Base-by-base conservation (phyloP, 2,329 filamentous ascomycete genomes). In the Arthrobotrys sinensis region DNA sequence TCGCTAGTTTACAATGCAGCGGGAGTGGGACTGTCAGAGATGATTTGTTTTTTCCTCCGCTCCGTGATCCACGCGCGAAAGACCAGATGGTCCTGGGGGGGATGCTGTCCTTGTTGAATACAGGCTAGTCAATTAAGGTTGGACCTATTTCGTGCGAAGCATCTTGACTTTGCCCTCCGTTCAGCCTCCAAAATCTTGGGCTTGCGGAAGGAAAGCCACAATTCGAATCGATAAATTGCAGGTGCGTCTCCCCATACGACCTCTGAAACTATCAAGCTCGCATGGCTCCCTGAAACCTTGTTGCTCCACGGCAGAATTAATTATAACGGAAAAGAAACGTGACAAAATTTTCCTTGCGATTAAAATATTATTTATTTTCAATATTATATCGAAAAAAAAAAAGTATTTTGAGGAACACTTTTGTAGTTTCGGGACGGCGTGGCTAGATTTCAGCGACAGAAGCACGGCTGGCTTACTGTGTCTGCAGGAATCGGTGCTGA, bases 211-310 rank as follows among this genome's bases (percentile, higher is more conserved):
- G 73, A 77, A 77, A 77, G 73, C 73, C 73, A 77, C 73, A 77
- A 60, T 76, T 77, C 73, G 66, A 77, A 62, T 70, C 66, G 66
- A 77, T 77, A 77, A 77, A 77, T 77, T 77, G 60, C 73, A 77
- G 73, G 73, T 71, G 45, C 48, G 40, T 70, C 57, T 71, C 57
- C 73, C 66, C 73, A 77, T 71, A 77, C 73, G 67, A 62, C 34
- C 73, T 77, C 52, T 77, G 66, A 77, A 77, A 77, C 73, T 71
- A 77, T 71, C 50, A 77, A 70, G 55, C 73, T 77, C 73, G 73
- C 66, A 77, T 77, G 66, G 73, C 66, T 67, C 63, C 71, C 64
- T 55, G 48, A 65, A 52, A 71, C 73, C 73, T 69, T 76, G 72
- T 76, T 62, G 34, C 72, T 76, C 72, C 72, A 55, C 72, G 72